Conservation (phyloP, 306 rosid genomes). For the Dalbergia cochinchinensis region DNA sequence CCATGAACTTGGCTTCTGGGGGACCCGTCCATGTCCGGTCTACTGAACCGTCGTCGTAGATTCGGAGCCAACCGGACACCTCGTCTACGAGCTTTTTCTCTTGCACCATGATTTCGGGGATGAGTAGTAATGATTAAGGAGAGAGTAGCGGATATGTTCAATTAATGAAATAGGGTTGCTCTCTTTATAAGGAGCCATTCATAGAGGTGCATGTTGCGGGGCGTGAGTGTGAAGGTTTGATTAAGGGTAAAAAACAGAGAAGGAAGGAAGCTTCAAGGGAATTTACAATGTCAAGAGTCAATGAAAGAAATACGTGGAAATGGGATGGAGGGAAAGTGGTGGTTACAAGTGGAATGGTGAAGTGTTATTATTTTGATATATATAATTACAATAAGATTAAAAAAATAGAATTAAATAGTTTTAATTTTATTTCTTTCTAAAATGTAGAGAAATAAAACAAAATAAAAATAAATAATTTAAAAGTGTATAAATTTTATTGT, state of each 20-base stretch:
- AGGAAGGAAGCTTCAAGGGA: not conserved
- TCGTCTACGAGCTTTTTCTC: constrained; percentile 50
- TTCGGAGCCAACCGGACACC: constrained; percentile 69
- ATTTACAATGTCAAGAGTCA: no score
- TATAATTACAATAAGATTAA: no score
- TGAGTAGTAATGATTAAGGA: not conserved
- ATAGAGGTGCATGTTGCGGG: not conserved
- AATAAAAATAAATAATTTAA: no score
- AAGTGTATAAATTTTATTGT: no score
- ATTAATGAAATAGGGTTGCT: not conserved
- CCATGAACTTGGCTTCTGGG: constrained; percentile 57
- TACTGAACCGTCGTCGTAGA: constrained; percentile 71
- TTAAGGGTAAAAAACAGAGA: not conserved
- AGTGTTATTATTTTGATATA: no score
- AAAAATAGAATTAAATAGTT: no score
- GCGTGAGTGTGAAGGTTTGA: not conserved
- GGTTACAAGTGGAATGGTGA: no score
- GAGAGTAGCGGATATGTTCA: not conserved
- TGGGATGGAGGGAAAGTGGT: no score
- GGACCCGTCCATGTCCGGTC: constrained; percentile 76
- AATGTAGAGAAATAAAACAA: no score
- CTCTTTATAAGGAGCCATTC: not conserved
- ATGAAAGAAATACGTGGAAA: no score
- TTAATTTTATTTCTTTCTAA: no score
- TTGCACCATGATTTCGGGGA: constrained; percentile 45